A percentile compares a stretch with the other conserved stretches of the same genome.
phyloP scores from a whole-genome alignment of 2,329 filamentous ascomycete genomes.

The Pyrenophora seminiperda region DNA sequence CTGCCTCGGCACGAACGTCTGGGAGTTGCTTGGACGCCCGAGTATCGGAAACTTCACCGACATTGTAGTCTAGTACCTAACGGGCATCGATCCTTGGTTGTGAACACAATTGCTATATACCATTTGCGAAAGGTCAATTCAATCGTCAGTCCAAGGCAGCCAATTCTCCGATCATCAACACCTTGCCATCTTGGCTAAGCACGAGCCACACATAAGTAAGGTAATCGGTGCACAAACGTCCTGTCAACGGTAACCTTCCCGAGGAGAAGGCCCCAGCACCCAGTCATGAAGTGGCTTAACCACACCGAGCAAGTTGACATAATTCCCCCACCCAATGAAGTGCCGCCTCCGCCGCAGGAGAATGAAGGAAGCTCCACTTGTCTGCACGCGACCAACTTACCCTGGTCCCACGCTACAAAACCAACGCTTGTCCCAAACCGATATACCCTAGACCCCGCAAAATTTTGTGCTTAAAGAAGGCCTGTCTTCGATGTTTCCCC shows the following conservation, averaged over 20 bases:
- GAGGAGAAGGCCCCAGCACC: conserved; percentile 1
- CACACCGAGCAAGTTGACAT: conserved; percentile 20
- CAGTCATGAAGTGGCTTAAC: conserved; percentile 5
- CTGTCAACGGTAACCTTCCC: conserved; percentile 1
- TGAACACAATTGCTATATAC: neutral
- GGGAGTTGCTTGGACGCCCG: too few species aligned
- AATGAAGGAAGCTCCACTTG: conserved; percentile 22
- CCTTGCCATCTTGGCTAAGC: conserved; percentile 4
- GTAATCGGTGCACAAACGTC: conserved; percentile 4
- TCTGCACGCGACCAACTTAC: conserved; percentile 27
- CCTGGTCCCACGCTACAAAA: conserved; percentile 12
- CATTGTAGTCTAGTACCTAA: too few species aligned
- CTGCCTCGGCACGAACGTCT: neutral
- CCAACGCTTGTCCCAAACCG: conserved; percentile 8
- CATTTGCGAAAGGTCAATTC: neutral
- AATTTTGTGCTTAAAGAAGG: conserved; percentile 33
- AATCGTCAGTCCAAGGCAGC: neutral
- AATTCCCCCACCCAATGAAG: conserved; percentile 18
- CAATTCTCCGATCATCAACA: conserved; percentile 8
- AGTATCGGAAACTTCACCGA: too few species aligned
- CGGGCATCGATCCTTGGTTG: too few species aligned
- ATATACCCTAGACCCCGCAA: conserved; percentile 26
- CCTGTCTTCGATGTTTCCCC: conserved; percentile 14
- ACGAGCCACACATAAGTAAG: conserved; percentile 2
- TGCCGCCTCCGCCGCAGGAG: conserved; percentile 4